Percentiles rank a stretch among this genome's conserved stretches.
These are phyloP conservation scores for Neurospora sublineolata DNA, from an alignment of 495 filamentous ascomycete genomes.

Conservation along the genomic window DNA sequence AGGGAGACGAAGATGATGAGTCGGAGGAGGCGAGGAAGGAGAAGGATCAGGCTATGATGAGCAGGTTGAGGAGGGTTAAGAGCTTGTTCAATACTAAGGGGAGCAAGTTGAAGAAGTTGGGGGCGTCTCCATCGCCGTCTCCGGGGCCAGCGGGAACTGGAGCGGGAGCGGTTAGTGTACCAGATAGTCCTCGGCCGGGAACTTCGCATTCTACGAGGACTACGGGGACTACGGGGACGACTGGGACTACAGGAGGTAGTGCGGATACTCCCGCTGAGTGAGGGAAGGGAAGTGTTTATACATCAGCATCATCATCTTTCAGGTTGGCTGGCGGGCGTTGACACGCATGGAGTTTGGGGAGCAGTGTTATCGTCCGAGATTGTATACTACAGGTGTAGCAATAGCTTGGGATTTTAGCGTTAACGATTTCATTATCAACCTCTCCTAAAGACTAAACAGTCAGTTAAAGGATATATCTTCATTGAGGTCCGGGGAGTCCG, in stretches of 20 bases:
- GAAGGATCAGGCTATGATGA: slow-evolving; percentile 46
- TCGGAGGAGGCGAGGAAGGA: slow-evolving; percentile 32
- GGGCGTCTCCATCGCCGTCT: slow-evolving; percentile 16
- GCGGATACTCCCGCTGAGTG: background rate
- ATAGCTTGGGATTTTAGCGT: background rate
- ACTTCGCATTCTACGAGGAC: slow-evolving; percentile 14
- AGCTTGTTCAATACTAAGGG: slow-evolving; percentile 45
- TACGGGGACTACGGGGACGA: background rate
- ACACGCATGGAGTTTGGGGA: background rate
- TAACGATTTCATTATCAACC: background rate
- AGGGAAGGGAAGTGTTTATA: background rate
- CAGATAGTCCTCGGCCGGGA: slow-evolving; percentile 15
- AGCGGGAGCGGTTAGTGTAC: background rate
- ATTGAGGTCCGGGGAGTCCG: background rate
- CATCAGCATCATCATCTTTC: background rate
- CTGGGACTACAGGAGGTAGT: background rate
- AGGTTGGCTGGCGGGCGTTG: background rate
- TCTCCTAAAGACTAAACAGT: background rate
- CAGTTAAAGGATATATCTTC: background rate
- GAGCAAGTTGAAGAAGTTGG: slow-evolving; percentile 28
- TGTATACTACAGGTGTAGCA: background rate
- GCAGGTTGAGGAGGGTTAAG: slow-evolving; percentile 42
- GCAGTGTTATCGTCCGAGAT: background rate
- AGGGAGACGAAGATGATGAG: slow-evolving; percentile 18
- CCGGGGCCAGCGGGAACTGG: background rate